Percentiles rank a stretch among this genome's conserved stretches.
Evolutionary conservation across 2,329 filamentous ascomycete genomes (phyloP).

Genomic region (Neonectria coccinea): DNA sequence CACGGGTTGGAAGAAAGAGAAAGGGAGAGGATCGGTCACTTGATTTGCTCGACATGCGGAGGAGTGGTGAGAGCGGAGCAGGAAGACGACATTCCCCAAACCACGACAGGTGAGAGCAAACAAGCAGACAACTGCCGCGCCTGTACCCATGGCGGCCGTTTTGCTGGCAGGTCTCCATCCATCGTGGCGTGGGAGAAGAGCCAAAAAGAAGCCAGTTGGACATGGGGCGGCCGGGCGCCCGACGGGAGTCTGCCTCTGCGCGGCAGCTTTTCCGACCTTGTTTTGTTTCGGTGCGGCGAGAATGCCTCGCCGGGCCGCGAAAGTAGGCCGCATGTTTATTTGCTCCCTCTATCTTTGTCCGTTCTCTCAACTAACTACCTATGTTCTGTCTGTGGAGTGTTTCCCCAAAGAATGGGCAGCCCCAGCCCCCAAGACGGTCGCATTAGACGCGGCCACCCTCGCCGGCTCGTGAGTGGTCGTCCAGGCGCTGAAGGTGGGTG

Average conservation of each 20-base stretch:
- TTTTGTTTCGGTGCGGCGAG: slow-evolving; percentile 13
- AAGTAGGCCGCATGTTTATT: slow-evolving; percentile 19
- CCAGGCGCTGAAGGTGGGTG: slow-evolving; percentile 35
- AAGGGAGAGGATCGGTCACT: slow-evolving; percentile 19
- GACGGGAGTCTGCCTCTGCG: slow-evolving; percentile 24
- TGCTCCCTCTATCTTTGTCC: slow-evolving; percentile 1
- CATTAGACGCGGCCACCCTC: slow-evolving; percentile 5
- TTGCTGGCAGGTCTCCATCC: background rate
- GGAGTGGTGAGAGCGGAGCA: slow-evolving; percentile 11
- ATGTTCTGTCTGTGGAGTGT: background rate
- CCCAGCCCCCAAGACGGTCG: background rate
- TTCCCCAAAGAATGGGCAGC: background rate
- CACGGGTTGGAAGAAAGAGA: too few relatives aligned
- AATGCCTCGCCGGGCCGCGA: slow-evolving; percentile 39
- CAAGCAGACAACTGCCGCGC: slow-evolving; percentile 1
- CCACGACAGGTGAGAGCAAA: slow-evolving; percentile 3
- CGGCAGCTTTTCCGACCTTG: background rate
- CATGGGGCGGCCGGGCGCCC: background rate
- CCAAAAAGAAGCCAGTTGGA: background rate
- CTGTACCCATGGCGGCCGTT: background rate
- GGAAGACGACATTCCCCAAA: slow-evolving; percentile 1
- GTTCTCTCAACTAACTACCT: too few relatives aligned
- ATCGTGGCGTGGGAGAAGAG: slow-evolving; percentile 3
- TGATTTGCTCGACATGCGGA: slow-evolving; percentile 29
- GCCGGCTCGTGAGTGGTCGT: slow-evolving; percentile 38